Evolutionary conservation across 371 early-diverging fungal species (phyloP).

Genomic region (Rhizopus arrhizus): DNA sequence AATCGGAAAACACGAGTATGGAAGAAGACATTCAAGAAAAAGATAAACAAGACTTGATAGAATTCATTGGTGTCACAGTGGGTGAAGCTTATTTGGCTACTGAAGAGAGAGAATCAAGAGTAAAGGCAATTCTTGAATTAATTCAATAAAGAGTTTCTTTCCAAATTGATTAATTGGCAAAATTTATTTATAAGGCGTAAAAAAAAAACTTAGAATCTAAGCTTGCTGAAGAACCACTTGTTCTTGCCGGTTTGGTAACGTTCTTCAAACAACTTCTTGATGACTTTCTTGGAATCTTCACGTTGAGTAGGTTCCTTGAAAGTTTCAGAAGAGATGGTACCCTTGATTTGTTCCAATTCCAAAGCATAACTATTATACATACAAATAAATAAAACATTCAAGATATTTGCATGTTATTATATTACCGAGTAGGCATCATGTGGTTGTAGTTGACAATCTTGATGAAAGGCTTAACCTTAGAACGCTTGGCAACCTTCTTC

Average conservation of each 20-base stretch:
- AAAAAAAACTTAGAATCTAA: constrained; percentile 80
- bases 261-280: constrained; percentile 95
- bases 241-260: constrained; percentile 95
- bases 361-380: constrained; percentile 63
- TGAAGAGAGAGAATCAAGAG: constrained; percentile 14
- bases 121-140: constrained; percentile 9
- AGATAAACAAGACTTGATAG: constrained; percentile 16
- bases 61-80: constrained; percentile 19
- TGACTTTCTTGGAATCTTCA: constrained; percentile 84
- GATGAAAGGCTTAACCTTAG: constrained; percentile 96
- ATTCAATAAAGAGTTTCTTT: constrained; percentile 2
- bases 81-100: constrained; percentile 29
- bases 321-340: constrained; percentile 80
- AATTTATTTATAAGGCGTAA: background rate
- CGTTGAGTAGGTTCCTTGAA: constrained; percentile 95
- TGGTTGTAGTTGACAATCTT: constrained; percentile 98
- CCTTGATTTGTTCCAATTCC: constrained; percentile 87
- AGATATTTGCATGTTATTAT: background rate
- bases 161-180: background rate
- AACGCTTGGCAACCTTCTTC: constrained; percentile 93
- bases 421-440: constrained; percentile 96
- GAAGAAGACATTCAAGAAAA: constrained; percentile 23
- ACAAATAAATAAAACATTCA: background rate
- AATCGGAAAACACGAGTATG: constrained; percentile 19
- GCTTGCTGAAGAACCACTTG: constrained; percentile 99